Conservation (phyloP, 179 eudicot species). For the Silene noctiflora region DNA sequence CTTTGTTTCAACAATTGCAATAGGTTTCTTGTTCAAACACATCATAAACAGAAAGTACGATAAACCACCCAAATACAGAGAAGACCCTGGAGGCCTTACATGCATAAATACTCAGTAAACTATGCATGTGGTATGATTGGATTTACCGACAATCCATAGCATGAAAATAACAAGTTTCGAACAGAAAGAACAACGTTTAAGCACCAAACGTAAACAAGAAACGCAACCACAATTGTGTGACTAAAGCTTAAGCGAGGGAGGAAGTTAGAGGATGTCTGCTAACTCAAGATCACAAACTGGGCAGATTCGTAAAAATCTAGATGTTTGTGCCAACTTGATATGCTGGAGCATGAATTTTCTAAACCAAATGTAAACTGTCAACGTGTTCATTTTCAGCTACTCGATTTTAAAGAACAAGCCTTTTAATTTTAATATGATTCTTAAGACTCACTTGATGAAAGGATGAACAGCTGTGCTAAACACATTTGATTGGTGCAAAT, state of each 20-base stretch:
- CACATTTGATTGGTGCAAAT: no score
- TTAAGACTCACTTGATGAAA: no score
- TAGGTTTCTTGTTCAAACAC: neutral
- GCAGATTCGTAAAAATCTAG: no score
- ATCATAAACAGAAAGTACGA: neutral
- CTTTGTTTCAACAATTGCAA: neutral
- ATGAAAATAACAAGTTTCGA: neutral
- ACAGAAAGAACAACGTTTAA: neutral
- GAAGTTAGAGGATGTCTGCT: no score
- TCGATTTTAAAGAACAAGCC: no score
- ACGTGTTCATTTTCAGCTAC: no score
- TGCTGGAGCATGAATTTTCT: no score
- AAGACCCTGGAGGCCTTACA: neutral
- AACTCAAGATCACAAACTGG: no score
- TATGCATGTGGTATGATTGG: neutral
- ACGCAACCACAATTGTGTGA: neutral
- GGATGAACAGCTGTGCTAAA: no score
- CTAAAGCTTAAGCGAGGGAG: neutral
- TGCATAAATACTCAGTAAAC: neutral
- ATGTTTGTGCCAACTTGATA: no score
- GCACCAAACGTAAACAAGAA: neutral
- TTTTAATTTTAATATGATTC: no score
- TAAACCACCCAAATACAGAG: neutral
- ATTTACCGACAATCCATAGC: neutral
- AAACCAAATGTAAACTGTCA: no score